These are phyloP conservation scores for Gamsiella multidivaricata DNA, from an alignment of 192 early-diverging fungal genomes.

Conservation along the genomic window DNA sequence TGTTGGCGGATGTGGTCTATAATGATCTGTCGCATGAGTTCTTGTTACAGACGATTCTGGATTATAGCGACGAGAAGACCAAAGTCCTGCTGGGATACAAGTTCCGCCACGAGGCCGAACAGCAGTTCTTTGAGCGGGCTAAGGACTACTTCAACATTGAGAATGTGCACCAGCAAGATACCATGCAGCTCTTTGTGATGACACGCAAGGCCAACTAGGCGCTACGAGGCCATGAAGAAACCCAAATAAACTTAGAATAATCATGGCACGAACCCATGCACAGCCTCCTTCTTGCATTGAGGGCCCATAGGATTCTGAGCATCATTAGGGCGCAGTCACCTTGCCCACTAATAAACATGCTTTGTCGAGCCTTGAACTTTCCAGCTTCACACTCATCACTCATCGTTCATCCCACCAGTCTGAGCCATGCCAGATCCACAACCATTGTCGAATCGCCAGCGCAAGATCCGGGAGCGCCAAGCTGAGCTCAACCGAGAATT, in stretches of 20 bases:
- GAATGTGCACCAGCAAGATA: constrained; percentile 45
- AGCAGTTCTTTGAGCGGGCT: constrained; percentile 43
- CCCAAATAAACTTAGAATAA: not conserved
- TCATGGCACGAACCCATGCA: no score
- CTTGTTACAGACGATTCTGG: constrained; percentile 38
- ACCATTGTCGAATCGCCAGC: constrained; percentile 50
- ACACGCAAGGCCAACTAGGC: constrained; percentile 26
- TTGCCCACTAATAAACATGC: no score
- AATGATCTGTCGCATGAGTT: constrained; percentile 49
- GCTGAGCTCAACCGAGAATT: constrained; percentile 36
- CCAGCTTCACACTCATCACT: not conserved
- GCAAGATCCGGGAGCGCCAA: constrained; percentile 49
- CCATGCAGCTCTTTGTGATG: constrained; percentile 52
- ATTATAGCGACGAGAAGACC: constrained; percentile 46
- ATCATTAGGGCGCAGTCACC: no score
- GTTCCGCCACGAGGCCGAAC: constrained; percentile 47
- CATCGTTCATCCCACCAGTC: no score
- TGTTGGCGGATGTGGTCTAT: constrained; percentile 50
- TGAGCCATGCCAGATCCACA: constrained; percentile 17
- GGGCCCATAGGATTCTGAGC: no score
- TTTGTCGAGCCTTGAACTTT: no score
- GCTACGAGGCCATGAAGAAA: no score
- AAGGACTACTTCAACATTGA: constrained; percentile 33
- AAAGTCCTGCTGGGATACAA: constrained; percentile 49
- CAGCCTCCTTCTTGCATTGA: no score